phyloP scores from a whole-genome alignment of 176 grass and related monocot genomes.

The Cymbopogon citratus region DNA sequence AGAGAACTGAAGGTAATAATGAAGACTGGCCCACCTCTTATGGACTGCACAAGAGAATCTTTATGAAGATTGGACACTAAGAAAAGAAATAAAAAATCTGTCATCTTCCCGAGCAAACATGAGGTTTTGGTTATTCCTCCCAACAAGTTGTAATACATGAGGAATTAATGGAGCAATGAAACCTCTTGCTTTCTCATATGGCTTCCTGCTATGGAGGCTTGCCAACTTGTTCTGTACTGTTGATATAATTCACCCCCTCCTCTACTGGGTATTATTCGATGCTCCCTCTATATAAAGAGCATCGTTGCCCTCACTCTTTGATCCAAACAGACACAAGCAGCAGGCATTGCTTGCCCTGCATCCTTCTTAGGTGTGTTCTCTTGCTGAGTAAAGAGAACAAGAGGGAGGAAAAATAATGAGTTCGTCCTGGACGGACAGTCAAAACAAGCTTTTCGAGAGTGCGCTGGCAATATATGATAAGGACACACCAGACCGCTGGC shows the following conservation, averaged over 20 bases:
- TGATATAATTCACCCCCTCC: not conserved
- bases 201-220: slow-evolving; percentile 25
- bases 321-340: slow-evolving; percentile 41
- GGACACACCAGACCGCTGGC: slow-evolving; percentile 67
- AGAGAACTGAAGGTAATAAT: slow-evolving; percentile 9
- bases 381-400: not conserved
- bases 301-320: slow-evolving; percentile 19
- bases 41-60: too few relatives aligned
- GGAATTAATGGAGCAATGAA: slow-evolving; percentile 12
- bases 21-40: too few relatives aligned
- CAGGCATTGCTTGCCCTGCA: slow-evolving; percentile 7
- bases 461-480: slow-evolving; percentile 60
- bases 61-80: not conserved
- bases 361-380: slow-evolving; percentile 16
- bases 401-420: slow-evolving; percentile 20
- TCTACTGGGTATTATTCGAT: slow-evolving; percentile 29
- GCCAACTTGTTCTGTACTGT: slow-evolving; percentile 23
- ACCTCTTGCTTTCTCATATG: not conserved
- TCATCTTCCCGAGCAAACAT: not conserved
- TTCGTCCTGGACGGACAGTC: slow-evolving; percentile 58
- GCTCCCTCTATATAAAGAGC: slow-evolving; percentile 59
- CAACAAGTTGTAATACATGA: not conserved
- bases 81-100: too few relatives aligned
- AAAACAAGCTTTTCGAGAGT: slow-evolving; percentile 75
- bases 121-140: slow-evolving; percentile 14